Conservation (phyloP, 2,329 filamentous ascomycete species). For the Sporothrix schenckii region DNA sequence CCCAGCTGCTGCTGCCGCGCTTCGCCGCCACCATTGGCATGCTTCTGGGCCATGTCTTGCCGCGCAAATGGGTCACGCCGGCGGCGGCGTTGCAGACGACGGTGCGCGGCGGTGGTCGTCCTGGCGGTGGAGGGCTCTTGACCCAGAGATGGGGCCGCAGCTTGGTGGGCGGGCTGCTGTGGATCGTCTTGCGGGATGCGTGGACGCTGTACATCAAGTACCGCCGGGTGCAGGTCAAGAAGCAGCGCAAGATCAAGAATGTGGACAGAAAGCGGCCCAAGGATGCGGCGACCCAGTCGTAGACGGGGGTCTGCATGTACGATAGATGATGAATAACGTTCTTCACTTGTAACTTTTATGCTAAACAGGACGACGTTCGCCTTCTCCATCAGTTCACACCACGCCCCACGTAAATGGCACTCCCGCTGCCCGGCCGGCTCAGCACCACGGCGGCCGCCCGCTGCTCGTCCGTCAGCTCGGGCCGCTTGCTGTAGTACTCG, state of each 20-base stretch:
- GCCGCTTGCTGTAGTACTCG: slow-evolving; percentile 77
- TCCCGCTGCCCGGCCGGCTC: slow-evolving; percentile 80
- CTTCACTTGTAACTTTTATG: too few relatives aligned
- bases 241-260: slow-evolving; percentile 58
- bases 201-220: slow-evolving; percentile 66
- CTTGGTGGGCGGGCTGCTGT: slow-evolving; percentile 83
- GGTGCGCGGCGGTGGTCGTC: not conserved
- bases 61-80: slow-evolving; percentile 64
- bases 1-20: slow-evolving; percentile 73
- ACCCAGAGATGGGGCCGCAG: slow-evolving; percentile 88
- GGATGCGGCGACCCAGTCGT: not conserved
- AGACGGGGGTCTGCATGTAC: not conserved
- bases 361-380: too few relatives aligned
- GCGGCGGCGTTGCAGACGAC: slow-evolving; percentile 35
- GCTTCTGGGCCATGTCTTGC: slow-evolving; percentile 68
- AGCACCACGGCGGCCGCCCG: slow-evolving; percentile 80
- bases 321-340: too few relatives aligned
- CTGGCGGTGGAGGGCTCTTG: slow-evolving; percentile 66
- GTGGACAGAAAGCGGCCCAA: slow-evolving; percentile 42
- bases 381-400: not conserved
- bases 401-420: slow-evolving; percentile 54
- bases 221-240: slow-evolving; percentile 59
- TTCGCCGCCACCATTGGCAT: slow-evolving; percentile 80
- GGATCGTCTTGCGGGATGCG: slow-evolving; percentile 77
- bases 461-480: slow-evolving; percentile 67